phyloP scores from a whole-genome alignment of 148 eudicot species.

The Camellia sinensis region DNA sequence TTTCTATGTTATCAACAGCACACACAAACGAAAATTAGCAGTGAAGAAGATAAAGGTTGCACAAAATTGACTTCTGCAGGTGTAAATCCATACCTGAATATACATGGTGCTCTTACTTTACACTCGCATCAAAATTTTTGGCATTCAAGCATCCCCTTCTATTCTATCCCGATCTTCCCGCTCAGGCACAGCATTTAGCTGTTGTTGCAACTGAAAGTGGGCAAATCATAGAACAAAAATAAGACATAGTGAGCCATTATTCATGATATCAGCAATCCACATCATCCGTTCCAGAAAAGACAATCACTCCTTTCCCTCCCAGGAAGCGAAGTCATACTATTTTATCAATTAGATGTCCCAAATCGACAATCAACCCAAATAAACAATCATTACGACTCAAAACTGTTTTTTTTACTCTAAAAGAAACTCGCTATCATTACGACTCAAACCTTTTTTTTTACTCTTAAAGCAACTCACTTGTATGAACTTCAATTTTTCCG shows the following conservation, averaged over 20 bases:
- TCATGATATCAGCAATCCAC: constrained; percentile 10
- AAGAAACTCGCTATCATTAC: constrained; percentile 36
- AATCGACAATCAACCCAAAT: not conserved
- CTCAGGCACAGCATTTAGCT: constrained; percentile 43
- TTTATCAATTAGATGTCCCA: not conserved
- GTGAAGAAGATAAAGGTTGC: not conserved
- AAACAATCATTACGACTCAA: not conserved
- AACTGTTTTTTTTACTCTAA: not conserved
- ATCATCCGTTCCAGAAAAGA: constrained; percentile 1
- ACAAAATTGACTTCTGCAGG: not conserved
- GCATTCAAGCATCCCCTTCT: constrained; percentile 44
- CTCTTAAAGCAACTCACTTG: constrained; percentile 46
- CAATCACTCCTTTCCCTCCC: not conserved
- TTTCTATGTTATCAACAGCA: constrained; percentile 11
- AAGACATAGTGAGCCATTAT: constrained; percentile 3
- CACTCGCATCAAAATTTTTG: constrained; percentile 14
- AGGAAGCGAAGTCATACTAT: not conserved
- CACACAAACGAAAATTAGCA: not conserved
- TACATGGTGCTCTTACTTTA: constrained; percentile 46
- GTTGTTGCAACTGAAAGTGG: constrained; percentile 60
- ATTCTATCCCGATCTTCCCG: constrained; percentile 52
- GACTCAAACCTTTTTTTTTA: not conserved
- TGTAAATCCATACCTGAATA: constrained; percentile 41
- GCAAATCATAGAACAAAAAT: constrained; percentile 1
- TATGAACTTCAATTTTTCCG: constrained; percentile 63